A percentile compares a stretch with the other conserved stretches of the same genome.
Conservation (phyloP, 208 protist genomes). For the Leptomonas pyrrhocoris region DNA sequence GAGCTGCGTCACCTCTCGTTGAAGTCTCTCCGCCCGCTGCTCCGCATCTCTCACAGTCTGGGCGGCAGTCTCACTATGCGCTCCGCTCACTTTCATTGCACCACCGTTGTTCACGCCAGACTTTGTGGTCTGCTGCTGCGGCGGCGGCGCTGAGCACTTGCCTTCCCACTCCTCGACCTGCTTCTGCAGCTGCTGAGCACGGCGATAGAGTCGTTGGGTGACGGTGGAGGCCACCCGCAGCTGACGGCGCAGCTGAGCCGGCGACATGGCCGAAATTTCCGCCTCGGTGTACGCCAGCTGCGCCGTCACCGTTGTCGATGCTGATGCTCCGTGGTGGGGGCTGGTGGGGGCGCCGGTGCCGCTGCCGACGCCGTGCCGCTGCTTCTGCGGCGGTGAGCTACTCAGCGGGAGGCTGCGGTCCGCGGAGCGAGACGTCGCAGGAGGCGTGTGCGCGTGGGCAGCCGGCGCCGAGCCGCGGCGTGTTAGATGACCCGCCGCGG, state of each 20-base stretch:
- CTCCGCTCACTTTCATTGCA: no score
- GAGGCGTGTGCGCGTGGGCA: slow-evolving; percentile 3
- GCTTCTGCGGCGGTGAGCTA: not conserved
- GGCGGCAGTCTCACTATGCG: not conserved
- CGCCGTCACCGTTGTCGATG: not conserved
- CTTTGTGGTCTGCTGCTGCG: not conserved
- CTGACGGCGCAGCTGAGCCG: slow-evolving; percentile 25
- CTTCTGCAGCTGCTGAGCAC: slow-evolving; percentile 14
- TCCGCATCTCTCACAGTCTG: not conserved
- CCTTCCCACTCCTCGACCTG: slow-evolving; percentile 11
- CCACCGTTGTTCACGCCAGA: not conserved
- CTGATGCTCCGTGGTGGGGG: not conserved
- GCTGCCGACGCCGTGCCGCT: not conserved
- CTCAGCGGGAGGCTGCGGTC: not conserved
- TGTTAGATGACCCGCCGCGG: not conserved
- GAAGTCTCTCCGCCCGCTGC: slow-evolving; percentile 1
- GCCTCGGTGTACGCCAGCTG: slow-evolving; percentile 24
- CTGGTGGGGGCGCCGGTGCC: not conserved
- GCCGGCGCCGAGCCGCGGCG: not conserved
- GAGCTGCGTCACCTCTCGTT: slow-evolving; percentile 17
- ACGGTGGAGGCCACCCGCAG: slow-evolving; percentile 19
- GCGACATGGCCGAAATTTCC: slow-evolving; percentile 17
- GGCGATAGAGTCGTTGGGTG: slow-evolving; percentile 28
- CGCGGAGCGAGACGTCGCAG: not conserved
- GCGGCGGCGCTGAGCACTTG: slow-evolving; percentile 4